phyloP scores from a whole-genome alignment of 257 asterid species.

The Fraxinus cuspidata region DNA sequence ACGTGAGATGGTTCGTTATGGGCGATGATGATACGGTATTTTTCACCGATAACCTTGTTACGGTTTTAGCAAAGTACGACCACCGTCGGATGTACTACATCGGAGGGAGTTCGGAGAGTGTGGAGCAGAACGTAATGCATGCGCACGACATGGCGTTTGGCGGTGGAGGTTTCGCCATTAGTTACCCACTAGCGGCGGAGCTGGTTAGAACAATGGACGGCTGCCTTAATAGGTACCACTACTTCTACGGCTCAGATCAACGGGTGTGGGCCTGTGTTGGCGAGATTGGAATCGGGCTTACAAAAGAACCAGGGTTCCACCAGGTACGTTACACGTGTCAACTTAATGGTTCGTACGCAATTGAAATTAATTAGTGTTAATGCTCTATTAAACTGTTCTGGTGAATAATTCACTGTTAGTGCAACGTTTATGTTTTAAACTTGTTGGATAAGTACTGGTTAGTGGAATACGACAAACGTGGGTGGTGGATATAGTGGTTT shows the following conservation, averaged over 20 bases:
- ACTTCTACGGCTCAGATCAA: conserved; percentile 91
- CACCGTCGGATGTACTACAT: conserved; percentile 75
- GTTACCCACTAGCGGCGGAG: conserved; percentile 73
- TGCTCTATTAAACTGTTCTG: too few species aligned
- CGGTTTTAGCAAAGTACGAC: conserved; percentile 73
- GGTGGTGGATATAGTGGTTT: neutral
- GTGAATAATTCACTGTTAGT: too few species aligned
- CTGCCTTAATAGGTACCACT: conserved; percentile 65
- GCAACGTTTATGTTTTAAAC: too few species aligned
- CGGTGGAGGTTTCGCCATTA: conserved; percentile 87
- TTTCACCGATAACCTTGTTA: conserved; percentile 63
- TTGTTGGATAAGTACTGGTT: neutral
- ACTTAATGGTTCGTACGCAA: neutral
- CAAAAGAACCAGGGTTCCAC: conserved; percentile 79
- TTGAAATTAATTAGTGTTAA: too few species aligned
- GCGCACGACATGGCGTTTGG: conserved; percentile 93
- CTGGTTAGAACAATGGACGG: conserved; percentile 60
- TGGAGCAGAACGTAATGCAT: conserved; percentile 77
- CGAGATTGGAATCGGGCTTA: conserved; percentile 76
- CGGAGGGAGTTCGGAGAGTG: conserved; percentile 89
- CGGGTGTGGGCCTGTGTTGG: conserved; percentile 84
- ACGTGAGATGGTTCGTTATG: conserved; percentile 92
- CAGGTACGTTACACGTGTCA: conserved; percentile 45
- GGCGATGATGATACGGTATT: conserved; percentile 97
- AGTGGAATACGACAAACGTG: neutral